Percentiles rank a stretch among this genome's conserved stretches.
phyloP scores from a whole-genome alignment of 2,329 filamentous ascomycete genomes.

The Aaosphaeria arxii region DNA sequence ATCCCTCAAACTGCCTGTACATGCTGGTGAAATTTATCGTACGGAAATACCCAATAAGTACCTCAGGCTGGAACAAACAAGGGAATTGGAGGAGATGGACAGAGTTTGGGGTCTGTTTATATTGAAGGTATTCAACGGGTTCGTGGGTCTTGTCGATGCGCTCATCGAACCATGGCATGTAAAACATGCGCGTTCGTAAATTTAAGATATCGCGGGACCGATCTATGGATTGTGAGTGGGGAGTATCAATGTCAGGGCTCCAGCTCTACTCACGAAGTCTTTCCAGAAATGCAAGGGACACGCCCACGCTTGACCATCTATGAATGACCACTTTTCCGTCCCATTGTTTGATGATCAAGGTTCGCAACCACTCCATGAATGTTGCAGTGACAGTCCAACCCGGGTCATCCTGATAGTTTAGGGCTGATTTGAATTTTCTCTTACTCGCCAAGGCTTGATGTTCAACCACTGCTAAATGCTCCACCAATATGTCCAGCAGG shows the following conservation, averaged over 20 bases:
- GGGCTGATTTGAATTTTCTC: conserved; percentile 12
- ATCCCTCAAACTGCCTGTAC: conserved; percentile 69
- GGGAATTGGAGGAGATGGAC: conserved; percentile 77
- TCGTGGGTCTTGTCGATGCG: conserved; percentile 71
- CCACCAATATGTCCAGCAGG: conserved; percentile 17
- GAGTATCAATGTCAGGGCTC: no score
- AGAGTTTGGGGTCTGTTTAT: conserved; percentile 59
- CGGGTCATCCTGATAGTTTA: conserved; percentile 19
- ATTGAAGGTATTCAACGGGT: conserved; percentile 65
- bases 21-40: conserved; percentile 85
- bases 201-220: conserved; percentile 37
- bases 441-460: conserved; percentile 17
- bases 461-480: conserved; percentile 25
- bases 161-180: conserved; percentile 72
- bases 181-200: conserved; percentile 62
- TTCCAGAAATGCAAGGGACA: conserved; percentile 70
- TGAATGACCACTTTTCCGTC: conserved; percentile 69
- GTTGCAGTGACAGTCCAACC: conserved; percentile 35
- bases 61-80: conserved; percentile 72
- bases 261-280: conserved; percentile 57
- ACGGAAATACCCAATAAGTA: conserved; percentile 79
- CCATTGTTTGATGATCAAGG: conserved; percentile 77
- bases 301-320: conserved; percentile 69
- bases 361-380: conserved; percentile 67
- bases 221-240: conserved; percentile 10